phyloP scores from a whole-genome alignment of 805 yeast genomes.

The Yueomyces sinensis region DNA sequence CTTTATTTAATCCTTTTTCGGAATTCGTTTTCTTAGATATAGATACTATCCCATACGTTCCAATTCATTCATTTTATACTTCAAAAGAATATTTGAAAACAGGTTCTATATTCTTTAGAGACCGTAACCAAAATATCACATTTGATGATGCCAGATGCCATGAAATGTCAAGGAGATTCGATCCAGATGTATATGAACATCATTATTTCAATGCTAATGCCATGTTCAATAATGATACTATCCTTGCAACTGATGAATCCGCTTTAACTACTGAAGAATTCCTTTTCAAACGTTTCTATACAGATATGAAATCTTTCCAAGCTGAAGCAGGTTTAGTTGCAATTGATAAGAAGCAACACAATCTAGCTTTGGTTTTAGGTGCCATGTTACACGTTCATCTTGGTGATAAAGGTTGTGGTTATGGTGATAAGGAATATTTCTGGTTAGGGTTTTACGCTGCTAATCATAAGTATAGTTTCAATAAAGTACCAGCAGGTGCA shows the following conservation, averaged over 20 bases:
- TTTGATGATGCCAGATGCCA: conserved; percentile 5
- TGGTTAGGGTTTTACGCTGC: conserved; percentile 46
- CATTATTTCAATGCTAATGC: conserved; percentile 24
- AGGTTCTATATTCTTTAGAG: conserved; percentile 1
- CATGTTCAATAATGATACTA: conserved; percentile 3
- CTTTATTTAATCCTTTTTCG: conserved; percentile 34
- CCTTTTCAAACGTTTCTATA: conserved; percentile 29
- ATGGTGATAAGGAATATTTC: conserved; percentile 68
- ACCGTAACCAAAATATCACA: conserved; percentile 16
- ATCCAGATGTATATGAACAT: conserved; percentile 34
- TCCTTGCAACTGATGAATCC: conserved; percentile 4
- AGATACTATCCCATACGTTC: conserved; percentile 33
- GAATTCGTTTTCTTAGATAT: conserved; percentile 38
- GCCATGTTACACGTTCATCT: conserved; percentile 31
- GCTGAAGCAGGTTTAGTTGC: conserved; percentile 38
- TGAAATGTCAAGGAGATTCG: conserved; percentile 31
- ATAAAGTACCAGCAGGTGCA: conserved; percentile 6
- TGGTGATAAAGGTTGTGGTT: conserved; percentile 31
- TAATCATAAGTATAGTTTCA: conserved; percentile 25
- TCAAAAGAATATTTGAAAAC: conserved; percentile 9
- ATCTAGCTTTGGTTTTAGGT: conserved; percentile 34
- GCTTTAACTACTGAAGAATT: conserved; percentile 16
- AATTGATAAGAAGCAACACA: conserved; percentile 30
- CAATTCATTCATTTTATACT: conserved; percentile 22
- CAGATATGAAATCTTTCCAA: conserved; percentile 28